Percentiles rank a stretch among this genome's conserved stretches.
phyloP scores from a whole-genome alignment of 805 yeast species.

The Kuraishia borneana region DNA sequence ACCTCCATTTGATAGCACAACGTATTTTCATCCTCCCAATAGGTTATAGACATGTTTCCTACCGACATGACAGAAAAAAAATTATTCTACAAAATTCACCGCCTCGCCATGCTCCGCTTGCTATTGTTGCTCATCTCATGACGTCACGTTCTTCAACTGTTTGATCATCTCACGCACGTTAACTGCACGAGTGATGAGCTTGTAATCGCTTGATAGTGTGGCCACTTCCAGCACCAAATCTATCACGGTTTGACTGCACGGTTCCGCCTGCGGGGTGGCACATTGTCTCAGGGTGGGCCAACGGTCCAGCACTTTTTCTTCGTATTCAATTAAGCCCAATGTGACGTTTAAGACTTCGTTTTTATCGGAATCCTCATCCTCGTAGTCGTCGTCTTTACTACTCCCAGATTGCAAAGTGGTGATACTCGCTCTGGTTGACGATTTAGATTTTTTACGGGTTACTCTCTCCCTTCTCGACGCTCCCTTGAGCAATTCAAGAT shows the following conservation, averaged over 20 bases:
- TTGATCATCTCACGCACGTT: slow-evolving; percentile 42
- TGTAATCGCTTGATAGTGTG: slow-evolving; percentile 50
- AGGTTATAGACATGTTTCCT: slow-evolving; percentile 52
- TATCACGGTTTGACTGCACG: slow-evolving; percentile 43
- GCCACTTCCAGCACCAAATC: slow-evolving; percentile 54
- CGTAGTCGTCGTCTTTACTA: slow-evolving; percentile 1
- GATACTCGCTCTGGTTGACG: background rate
- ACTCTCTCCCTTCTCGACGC: slow-evolving; percentile 21
- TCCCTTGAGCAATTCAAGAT: slow-evolving; percentile 39
- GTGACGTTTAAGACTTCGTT: background rate
- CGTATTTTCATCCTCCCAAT: slow-evolving; percentile 79
- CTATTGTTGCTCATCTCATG: background rate
- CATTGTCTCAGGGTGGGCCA: slow-evolving; percentile 48
- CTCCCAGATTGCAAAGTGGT: background rate
- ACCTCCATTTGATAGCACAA: slow-evolving; percentile 65
- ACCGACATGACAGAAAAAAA: background rate
- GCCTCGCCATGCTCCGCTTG: background rate
- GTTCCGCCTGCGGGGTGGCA: slow-evolving; percentile 41
- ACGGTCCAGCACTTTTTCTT: slow-evolving; percentile 1
- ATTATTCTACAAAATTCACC: background rate
- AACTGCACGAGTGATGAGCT: slow-evolving; percentile 44
- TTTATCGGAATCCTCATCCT: background rate
- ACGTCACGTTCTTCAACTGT: slow-evolving; percentile 20
- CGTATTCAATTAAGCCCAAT: background rate
- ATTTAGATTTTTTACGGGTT: background rate